Evolutionary conservation across 2,329 filamentous ascomycete species (phyloP), one percentile per base, ranked within the genome.

Genomic region (Fusarium newnesense): DNA sequence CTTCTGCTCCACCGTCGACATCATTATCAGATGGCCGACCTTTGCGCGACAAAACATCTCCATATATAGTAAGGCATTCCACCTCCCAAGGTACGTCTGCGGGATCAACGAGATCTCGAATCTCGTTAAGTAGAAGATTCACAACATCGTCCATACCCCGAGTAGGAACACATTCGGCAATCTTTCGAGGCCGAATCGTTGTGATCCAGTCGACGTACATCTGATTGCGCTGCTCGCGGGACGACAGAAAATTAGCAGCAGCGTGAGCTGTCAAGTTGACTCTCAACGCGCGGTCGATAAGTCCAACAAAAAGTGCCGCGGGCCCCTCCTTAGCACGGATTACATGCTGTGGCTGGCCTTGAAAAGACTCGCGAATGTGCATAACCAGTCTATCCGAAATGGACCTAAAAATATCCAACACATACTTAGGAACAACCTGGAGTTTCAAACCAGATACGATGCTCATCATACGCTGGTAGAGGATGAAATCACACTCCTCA

Each of bases 391-490:
- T 90, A 76, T 94, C 91, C 2, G 95, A 95, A 64, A 99, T 97
- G 75, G 92, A 96, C 75, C 94, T 91, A 37, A 99, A 88, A 5
- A 95, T 95, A 77, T 95, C 94, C 67, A 98, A 87, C 11, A 98
- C 95, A 7, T 92, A 89, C 66, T 95, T 94, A 3, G 96, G 96
- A 8, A 97, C 92, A 19, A 97, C 95, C 80, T 98, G 95, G 12
- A 98, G 87, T 8, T 94, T 96, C 44, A 98, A 87, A n/a, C 92
- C 91, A 2, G 94, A 93, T 44, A 98, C 91, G 69, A 98, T 97
- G 60, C 92, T 92, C 84, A 98, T 95, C 93, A 98, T 97, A 75
- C 95, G 95, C 81, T 98, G 95, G 80, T 99, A 99, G 84, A 98
- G 93, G 39, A 96, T 88, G 84, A 96, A 97, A 81, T 99, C 96